Conservation (phyloP, 2,329 filamentous ascomycete genomes). For the Aotearoamyces nothofagi region DNA sequence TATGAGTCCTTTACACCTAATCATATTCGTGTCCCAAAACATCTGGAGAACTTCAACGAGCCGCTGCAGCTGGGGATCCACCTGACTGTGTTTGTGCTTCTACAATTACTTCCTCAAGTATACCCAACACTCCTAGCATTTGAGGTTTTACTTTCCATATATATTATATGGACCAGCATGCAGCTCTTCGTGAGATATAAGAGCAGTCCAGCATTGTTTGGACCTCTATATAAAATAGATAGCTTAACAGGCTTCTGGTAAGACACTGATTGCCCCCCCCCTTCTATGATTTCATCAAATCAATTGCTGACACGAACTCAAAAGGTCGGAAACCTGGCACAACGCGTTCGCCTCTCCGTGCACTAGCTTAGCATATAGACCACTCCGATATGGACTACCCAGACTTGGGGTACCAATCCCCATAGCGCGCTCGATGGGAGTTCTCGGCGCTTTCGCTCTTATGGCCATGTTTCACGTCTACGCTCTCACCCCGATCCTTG, state of each 20-base stretch:
- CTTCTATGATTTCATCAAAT: not conserved
- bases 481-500: constrained; percentile 20
- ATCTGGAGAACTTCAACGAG: constrained; percentile 22
- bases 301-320: not conserved
- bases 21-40: constrained; percentile 18
- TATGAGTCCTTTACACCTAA: constrained; percentile 28
- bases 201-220: constrained; percentile 23
- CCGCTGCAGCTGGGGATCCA: constrained; percentile 21
- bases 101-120: constrained; percentile 22
- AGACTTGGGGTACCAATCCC: constrained; percentile 17
- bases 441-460: constrained; percentile 22
- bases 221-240: constrained; percentile 22
- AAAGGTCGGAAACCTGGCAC: constrained; percentile 25
- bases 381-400: constrained; percentile 19
- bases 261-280: not conserved
- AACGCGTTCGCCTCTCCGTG: constrained; percentile 25
- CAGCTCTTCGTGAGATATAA: constrained; percentile 23
- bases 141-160: constrained; percentile 23
- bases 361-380: constrained; percentile 22
- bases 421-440: constrained; percentile 20
- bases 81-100: constrained; percentile 16
- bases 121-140: constrained; percentile 21
- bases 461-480: constrained; percentile 26
- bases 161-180: constrained; percentile 24
- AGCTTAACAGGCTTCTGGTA: constrained; percentile 24